A percentile compares a stretch with the other conserved stretches of the same genome.
phyloP scores from a whole-genome alignment of 2,329 filamentous ascomycete species.

The Parafenestella ontariensis region DNA sequence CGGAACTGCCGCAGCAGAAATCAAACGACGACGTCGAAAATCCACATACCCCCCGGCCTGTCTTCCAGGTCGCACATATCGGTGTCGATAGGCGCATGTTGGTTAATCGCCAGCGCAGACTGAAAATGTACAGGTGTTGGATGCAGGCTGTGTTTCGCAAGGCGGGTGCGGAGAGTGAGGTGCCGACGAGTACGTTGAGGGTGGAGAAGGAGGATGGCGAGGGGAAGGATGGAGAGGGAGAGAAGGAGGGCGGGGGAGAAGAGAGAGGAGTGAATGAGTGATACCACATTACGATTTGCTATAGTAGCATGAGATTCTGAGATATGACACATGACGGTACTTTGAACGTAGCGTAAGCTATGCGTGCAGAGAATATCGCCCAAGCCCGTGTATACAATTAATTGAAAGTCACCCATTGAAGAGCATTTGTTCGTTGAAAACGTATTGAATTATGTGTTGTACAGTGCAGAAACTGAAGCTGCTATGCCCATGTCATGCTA shows the following conservation, averaged over 20 bases:
- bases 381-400: background rate
- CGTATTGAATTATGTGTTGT: background rate
- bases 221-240: slow-evolving; percentile 11
- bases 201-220: slow-evolving; percentile 29
- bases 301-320: too few relatives aligned
- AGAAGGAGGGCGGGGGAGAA: too few relatives aligned
- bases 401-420: background rate
- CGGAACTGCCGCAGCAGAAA: background rate
- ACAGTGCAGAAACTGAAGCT: background rate
- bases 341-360: too few relatives aligned
- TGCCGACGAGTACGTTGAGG: slow-evolving; percentile 45
- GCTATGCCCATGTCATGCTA: slow-evolving; percentile 1
- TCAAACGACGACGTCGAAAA: slow-evolving; percentile 5
- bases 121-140: slow-evolving; percentile 99
- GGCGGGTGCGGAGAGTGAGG: slow-evolving; percentile 38
- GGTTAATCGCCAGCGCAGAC: slow-evolving; percentile 85
- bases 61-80: slow-evolving; percentile 75
- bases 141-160: slow-evolving; percentile 84
- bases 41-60: slow-evolving; percentile 24
- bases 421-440: background rate
- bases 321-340: too few relatives aligned
- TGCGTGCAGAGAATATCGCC: too few relatives aligned
- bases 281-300: too few relatives aligned
- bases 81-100: slow-evolving; percentile 87
- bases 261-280: too few relatives aligned